Base-by-base conservation (phyloP, 2,329 filamentous ascomycete genomes). In the Colletotrichum coccodes region DNA sequence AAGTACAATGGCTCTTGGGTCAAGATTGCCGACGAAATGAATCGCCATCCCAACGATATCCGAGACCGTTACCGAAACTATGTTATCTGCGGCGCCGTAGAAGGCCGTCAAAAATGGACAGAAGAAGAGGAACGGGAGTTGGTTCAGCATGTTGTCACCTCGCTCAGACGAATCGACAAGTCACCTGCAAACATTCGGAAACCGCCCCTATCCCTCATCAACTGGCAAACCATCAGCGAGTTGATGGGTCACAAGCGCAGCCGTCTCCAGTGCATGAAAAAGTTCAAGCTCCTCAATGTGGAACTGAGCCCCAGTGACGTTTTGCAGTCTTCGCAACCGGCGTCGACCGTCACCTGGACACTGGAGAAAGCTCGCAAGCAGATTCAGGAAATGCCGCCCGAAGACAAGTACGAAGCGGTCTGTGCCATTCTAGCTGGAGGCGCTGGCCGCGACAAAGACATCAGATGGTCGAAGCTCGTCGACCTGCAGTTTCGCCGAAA, bases 21-120 rank as follows among this genome's bases (percentile, higher is more conserved):
- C 12, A 72, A 83, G 32, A 91, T 94, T 71, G 88, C 85, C 0
- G 81, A 83, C n/a, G 72, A 87, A 26, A 85, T 93, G 71, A 90
- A 90, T 70, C 89, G 92, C 6, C 86, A 89, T 44, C 83, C 87
- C 0, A 87, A 89, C 68, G 91, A 94, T 75, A 85, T 90, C 60
- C 87, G 91, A 58, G 91, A 94, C 76, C 89, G 92, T 4, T 93
- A 90, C 82, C 85, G 90, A 44, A 92, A 93, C 73, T 90, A 91
- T 73, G 79, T 92, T 26, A 80, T 90, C 52, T 90, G 88, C 61
- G 86, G 86, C 23, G 82, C 86, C 6, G 84, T 83, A 64, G 83
- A 83, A 36, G 21, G 23, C 12, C 85, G 82, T 47, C 85, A 87
- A 38, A 77, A 80, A 1, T 94, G 92, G 92, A 83, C 81, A 2